phyloP scores from a whole-genome alignment of 2,329 filamentous ascomycete species.

The Dactylellina haptotyla region DNA sequence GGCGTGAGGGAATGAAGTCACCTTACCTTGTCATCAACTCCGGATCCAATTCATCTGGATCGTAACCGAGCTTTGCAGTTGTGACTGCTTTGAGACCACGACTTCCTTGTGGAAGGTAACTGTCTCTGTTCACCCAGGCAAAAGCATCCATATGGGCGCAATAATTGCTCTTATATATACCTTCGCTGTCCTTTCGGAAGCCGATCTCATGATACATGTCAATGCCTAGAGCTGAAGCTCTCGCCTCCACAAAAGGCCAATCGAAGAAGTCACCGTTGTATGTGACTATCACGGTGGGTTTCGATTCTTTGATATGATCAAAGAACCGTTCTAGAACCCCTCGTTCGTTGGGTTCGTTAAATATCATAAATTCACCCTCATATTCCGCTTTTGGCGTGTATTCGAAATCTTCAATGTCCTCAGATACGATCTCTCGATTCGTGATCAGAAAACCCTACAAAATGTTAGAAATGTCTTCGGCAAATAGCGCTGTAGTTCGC shows the following conservation, averaged over 20 bases:
- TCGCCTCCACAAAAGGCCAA: slow-evolving; percentile 97
- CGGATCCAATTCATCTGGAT: slow-evolving; percentile 95
- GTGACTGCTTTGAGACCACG: slow-evolving; percentile 97
- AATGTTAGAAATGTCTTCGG: neutral
- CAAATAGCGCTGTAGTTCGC: neutral
- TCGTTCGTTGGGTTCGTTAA: slow-evolving; percentile 96
- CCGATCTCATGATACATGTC: slow-evolving; percentile 99
- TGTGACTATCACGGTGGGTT: slow-evolving; percentile 97
- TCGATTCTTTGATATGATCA: slow-evolving; percentile 90
- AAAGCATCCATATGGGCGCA: slow-evolving; percentile 99
- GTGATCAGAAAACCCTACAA: slow-evolving; percentile 86
- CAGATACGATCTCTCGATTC: slow-evolving; percentile 95
- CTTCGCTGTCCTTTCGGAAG: slow-evolving; percentile 92
- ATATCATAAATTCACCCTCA: slow-evolving; percentile 93
- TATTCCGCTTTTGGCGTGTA: slow-evolving; percentile 98
- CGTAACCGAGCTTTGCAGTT: slow-evolving; percentile 96
- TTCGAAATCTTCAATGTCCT: slow-evolving; percentile 97
- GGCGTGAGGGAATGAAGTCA: neutral
- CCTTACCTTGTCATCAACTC: slow-evolving; percentile 86
- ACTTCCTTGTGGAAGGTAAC: slow-evolving; percentile 95
- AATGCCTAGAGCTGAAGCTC: slow-evolving; percentile 90
- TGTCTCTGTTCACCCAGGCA: slow-evolving; percentile 98
- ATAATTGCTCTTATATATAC: slow-evolving; percentile 95
- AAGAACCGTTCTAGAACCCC: slow-evolving; percentile 90
- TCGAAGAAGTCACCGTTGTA: slow-evolving; percentile 99